These are phyloP conservation scores for Zoysia matrella DNA, from an alignment of 202 grass and related monocot species.

Conservation along the genomic window DNA sequence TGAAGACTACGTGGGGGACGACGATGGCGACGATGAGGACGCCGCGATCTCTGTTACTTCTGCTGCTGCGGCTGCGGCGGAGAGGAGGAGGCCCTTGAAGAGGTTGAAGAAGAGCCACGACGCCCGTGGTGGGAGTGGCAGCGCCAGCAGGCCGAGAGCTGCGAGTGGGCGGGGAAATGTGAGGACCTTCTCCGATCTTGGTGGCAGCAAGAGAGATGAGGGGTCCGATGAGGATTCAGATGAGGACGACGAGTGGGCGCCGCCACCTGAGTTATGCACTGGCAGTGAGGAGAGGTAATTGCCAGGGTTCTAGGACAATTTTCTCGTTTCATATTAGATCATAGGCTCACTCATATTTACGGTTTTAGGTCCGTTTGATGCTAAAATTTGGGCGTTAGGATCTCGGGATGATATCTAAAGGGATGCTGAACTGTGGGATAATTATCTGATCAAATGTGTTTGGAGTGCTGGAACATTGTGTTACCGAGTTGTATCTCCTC, in stretches of 20 bases:
- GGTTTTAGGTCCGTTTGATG: constrained; percentile 28
- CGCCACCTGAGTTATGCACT: constrained; percentile 59
- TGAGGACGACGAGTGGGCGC: constrained; percentile 52
- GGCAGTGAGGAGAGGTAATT: constrained; percentile 78
- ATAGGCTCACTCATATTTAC: constrained; percentile 17
- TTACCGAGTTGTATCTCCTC: constrained; percentile 1
- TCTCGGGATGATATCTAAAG: neutral
- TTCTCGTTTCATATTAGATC: constrained; percentile 14
- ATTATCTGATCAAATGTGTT: neutral
- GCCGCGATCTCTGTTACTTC: too few relatives aligned
- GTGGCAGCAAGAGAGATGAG: constrained; percentile 32
- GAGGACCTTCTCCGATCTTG: constrained; percentile 61
- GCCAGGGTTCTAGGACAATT: neutral
- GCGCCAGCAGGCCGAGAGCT: constrained; percentile 24
- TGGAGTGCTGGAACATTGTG: neutral
- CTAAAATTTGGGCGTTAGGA: neutral
- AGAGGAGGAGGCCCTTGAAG: constrained; percentile 44
- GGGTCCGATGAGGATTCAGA: constrained; percentile 63
- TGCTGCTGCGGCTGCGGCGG: neutral
- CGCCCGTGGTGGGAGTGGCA: constrained; percentile 21
- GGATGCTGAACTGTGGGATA: neutral
- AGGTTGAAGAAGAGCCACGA: constrained; percentile 54
- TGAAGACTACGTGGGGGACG: too few relatives aligned
- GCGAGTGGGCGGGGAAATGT: constrained; percentile 48
- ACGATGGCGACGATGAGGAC: too few relatives aligned